These are phyloP conservation scores for Amanita rubescens DNA, from an alignment of 768 basidiomycete genomes.

Conservation along the genomic window DNA sequence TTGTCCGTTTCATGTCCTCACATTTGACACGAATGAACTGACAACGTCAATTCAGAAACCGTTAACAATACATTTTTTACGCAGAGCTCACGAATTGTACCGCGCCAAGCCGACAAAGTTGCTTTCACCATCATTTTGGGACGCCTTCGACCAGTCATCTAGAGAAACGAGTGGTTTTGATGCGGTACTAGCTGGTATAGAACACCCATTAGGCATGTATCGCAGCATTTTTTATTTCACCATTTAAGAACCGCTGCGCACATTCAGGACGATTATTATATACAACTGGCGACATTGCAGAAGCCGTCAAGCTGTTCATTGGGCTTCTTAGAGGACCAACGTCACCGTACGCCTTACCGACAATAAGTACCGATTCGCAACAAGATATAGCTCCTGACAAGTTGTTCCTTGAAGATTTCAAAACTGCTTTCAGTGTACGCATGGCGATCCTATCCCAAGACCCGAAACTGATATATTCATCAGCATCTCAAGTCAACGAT, in stretches of 20 bases:
- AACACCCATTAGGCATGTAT: slow-evolving; percentile 69
- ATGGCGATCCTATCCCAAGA: not conserved
- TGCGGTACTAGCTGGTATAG: slow-evolving; percentile 62
- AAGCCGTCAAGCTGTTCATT: slow-evolving; percentile 74
- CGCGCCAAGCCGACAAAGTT: slow-evolving; percentile 40
- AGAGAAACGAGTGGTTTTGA: slow-evolving; percentile 41
- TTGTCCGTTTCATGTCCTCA: slow-evolving; percentile 44
- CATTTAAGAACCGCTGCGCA: not conserved
- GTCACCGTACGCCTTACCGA: slow-evolving; percentile 2
- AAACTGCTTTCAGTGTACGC: slow-evolving; percentile 73
- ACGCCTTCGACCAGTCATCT: slow-evolving; percentile 49
- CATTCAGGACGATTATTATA: slow-evolving; percentile 74
- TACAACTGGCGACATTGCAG: slow-evolving; percentile 77
- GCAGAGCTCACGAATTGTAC: slow-evolving; percentile 62
- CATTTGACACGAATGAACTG: not conserved
- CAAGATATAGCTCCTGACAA: slow-evolving; percentile 44
- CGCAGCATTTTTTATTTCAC: slow-evolving; percentile 1
- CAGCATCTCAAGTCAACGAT: slow-evolving; percentile 71
- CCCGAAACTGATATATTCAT: not conserved
- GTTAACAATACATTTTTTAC: slow-evolving; percentile 74
- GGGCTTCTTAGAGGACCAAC: slow-evolving; percentile 51
- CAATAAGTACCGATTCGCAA: not conserved
- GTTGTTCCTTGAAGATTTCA: slow-evolving; percentile 81
- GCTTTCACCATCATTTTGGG: slow-evolving; percentile 79
- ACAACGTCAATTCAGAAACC: slow-evolving; percentile 53